Percentiles rank a stretch among this genome's conserved stretches.
These are phyloP conservation scores for Trichoderma cornu-damae DNA, from an alignment of 2,329 filamentous ascomycete species.

Conservation along the genomic window DNA sequence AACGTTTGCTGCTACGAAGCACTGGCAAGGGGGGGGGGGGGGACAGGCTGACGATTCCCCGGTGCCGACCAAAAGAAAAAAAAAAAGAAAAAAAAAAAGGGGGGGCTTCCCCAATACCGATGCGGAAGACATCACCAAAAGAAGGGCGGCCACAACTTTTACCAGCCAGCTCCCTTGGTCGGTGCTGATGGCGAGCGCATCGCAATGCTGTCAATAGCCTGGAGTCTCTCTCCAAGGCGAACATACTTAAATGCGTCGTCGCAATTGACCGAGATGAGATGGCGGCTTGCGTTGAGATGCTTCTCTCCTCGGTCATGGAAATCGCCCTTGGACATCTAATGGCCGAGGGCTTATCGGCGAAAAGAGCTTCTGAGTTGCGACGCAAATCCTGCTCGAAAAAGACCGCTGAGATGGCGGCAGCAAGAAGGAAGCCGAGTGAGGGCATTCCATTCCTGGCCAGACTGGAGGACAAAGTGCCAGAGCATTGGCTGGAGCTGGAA, in stretches of 20 bases:
- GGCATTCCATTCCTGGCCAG: not conserved
- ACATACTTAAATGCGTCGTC: not conserved
- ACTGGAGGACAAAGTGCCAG: not conserved
- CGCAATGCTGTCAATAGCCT: not conserved
- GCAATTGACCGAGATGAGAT: not conserved
- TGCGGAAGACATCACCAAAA: not conserved
- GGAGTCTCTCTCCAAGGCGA: not conserved
- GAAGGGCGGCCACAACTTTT: slow-evolving; percentile 8
- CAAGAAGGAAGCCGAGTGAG: not conserved
- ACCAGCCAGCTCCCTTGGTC: not conserved
- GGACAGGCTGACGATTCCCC: not conserved
- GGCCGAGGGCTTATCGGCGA: not conserved
- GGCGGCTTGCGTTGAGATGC: not conserved
- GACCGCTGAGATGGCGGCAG: not conserved
- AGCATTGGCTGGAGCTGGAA: not conserved
- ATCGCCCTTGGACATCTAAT: not conserved
- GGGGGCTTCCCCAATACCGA: not conserved
- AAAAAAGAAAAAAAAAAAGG: no score
- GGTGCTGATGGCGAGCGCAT: not conserved
- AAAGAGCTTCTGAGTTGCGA: slow-evolving; percentile 12
- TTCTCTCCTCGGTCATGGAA: not conserved
- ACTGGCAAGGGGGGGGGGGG: no score
- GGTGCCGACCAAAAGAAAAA: not conserved
- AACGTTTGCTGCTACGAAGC: not conserved
- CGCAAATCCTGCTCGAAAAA: not conserved